These are phyloP conservation scores for Breviolum minutum DNA, from an alignment of 73 alveolate genomes.

Conservation along the genomic window DNA sequence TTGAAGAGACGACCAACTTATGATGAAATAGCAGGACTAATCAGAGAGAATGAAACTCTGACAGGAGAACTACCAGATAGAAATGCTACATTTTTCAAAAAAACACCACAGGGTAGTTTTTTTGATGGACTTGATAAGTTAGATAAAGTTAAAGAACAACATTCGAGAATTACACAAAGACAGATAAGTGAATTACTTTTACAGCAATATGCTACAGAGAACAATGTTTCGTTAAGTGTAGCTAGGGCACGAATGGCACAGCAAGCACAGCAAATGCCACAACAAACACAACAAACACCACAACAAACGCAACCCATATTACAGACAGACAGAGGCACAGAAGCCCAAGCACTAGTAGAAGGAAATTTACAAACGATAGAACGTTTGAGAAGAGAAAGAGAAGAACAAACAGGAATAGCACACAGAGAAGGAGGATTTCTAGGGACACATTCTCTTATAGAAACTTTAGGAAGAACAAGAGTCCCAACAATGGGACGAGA, in stretches of 20 bases:
- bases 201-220: neutral
- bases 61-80: constrained; percentile 12
- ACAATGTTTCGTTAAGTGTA: no score
- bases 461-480: neutral
- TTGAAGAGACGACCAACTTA: constrained; percentile 22
- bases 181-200: neutral
- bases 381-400: neutral
- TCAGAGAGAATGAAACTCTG: neutral
- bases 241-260: no score
- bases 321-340: no score
- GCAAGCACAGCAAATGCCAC: neutral
- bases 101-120: constrained; percentile 9
- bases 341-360: neutral
- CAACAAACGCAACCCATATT: no score
- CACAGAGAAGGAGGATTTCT: neutral
- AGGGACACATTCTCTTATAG: neutral
- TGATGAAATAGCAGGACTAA: neutral
- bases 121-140: constrained; percentile 1
- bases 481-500: neutral
- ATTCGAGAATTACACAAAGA: neutral
- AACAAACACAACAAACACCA: neutral
- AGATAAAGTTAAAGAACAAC: neutral
- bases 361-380: neutral
- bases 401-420: neutral
- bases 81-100: neutral